phyloP scores from a whole-genome alignment of 345 rosid species.

The Syzygium aqueum region DNA sequence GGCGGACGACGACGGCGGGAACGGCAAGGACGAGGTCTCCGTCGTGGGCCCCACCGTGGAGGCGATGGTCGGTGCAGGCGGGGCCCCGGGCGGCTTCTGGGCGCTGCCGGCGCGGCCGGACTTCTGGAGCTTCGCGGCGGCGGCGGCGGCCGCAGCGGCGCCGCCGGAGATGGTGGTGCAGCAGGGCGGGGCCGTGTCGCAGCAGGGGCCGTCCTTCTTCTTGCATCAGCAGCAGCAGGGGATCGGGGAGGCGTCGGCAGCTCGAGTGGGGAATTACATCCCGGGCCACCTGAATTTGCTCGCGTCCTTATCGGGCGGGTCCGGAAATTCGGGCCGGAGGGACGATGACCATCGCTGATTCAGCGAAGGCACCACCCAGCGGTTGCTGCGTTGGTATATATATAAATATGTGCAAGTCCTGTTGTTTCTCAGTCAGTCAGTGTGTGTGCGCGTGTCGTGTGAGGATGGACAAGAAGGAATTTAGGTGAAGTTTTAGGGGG shows the following conservation, averaged over 20 bases:
- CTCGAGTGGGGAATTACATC: constrained; percentile 68
- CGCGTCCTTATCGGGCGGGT: constrained; percentile 79
- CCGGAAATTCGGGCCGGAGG: constrained; percentile 53
- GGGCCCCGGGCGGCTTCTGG: constrained; percentile 79
- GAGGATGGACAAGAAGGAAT: constrained; percentile 22
- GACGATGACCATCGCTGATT: constrained; percentile 50
- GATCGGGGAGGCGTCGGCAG: constrained; percentile 94
- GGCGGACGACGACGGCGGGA: constrained; percentile 39
- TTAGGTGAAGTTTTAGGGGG: constrained; percentile 21
- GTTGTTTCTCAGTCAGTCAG: background rate
- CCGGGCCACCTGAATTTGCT: constrained; percentile 83
- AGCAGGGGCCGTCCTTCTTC: constrained; percentile 39
- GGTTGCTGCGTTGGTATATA: constrained; percentile 6
- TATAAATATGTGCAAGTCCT: constrained; percentile 9
- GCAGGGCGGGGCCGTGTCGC: constrained; percentile 33
- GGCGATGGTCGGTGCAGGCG: constrained; percentile 8
- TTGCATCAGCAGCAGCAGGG: constrained; percentile 77
- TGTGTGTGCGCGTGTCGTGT: constrained; percentile 19
- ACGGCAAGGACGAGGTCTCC: constrained; percentile 10
- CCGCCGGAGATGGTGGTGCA: constrained; percentile 64
- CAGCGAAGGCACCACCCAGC: background rate
- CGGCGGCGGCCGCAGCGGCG: constrained; percentile 34
- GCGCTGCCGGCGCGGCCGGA: constrained; percentile 74
- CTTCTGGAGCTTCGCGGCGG: constrained; percentile 76
- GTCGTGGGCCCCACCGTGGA: constrained; percentile 9